Evolutionary conservation across 805 yeast genomes (phyloP).

Genomic region (Ogataea dorogensis): DNA sequence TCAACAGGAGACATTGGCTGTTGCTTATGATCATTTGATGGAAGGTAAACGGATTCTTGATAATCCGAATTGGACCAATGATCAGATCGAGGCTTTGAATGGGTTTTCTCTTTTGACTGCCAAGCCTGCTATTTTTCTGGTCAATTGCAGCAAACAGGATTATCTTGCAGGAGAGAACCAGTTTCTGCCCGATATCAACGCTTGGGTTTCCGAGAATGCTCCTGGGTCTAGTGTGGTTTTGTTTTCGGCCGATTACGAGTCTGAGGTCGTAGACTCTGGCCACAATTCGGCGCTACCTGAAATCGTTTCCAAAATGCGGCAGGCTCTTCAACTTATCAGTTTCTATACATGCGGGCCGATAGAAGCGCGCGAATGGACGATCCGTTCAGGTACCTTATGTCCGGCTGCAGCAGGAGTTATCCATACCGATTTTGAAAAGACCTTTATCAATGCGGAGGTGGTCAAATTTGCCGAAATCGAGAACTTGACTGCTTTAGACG

Average conservation of each 20-base stretch:
- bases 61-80: conserved; percentile 73
- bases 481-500: conserved; percentile 67
- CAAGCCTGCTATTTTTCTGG: conserved; percentile 89
- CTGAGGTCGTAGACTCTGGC: conserved; percentile 20
- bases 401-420: conserved; percentile 99
- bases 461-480: conserved; percentile 80
- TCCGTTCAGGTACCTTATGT: conserved; percentile 86
- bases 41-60: conserved; percentile 87
- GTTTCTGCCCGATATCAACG: conserved; percentile 74
- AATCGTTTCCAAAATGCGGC: conserved; percentile 84
- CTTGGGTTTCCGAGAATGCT: conserved; percentile 86
- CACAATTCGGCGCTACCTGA: conserved; percentile 76
- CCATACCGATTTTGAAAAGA: conserved; percentile 91
- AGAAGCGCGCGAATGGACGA: conserved; percentile 98
- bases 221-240: conserved; percentile 57
- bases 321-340: conserved; percentile 80
- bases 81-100: conserved; percentile 91
- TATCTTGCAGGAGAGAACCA: conserved; percentile 86
- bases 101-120: conserved; percentile 85
- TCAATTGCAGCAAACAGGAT: conserved; percentile 87
- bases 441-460: conserved; percentile 92
- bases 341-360: conserved; percentile 96
- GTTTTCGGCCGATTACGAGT: conserved; percentile 36
- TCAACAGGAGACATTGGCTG: conserved; percentile 75
- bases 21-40: conserved; percentile 73